phyloP scores from a whole-genome alignment of 768 basidiomycete genomes.

The Russula sp. region DNA sequence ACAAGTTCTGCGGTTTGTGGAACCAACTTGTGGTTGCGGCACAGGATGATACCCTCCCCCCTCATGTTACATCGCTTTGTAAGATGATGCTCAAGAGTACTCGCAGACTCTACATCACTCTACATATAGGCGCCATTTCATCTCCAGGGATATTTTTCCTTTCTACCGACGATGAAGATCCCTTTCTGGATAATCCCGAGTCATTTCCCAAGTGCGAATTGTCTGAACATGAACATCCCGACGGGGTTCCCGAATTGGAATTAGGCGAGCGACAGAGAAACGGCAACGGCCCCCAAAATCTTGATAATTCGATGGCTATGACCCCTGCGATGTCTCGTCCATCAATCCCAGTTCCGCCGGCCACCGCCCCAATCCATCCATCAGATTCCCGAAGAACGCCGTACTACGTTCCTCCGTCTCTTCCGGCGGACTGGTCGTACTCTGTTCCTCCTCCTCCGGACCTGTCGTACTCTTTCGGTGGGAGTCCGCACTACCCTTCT shows the following conservation, averaged over 20 bases:
- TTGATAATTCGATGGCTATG: too few relatives aligned
- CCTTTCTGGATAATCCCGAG: neutral
- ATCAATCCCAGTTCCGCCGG: too few relatives aligned
- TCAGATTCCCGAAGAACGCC: too few relatives aligned
- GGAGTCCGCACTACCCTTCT: too few relatives aligned
- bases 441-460: too few relatives aligned
- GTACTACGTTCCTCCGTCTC: too few relatives aligned
- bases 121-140: neutral
- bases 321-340: too few relatives aligned
- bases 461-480: too few relatives aligned
- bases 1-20: slow-evolving; percentile 10
- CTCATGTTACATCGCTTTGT: neutral
- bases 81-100: slow-evolving; percentile 4
- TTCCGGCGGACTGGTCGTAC: too few relatives aligned
- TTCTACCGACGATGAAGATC: neutral
- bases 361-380: too few relatives aligned
- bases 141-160: neutral
- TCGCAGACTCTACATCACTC: slow-evolving; percentile 7
- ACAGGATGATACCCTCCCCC: neutral
- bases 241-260: neutral
- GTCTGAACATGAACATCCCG: neutral
- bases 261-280: neutral
- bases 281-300: too few relatives aligned
- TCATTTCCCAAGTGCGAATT: neutral
- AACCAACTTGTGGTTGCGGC: neutral